A percentile compares a stretch with the other conserved stretches of the same genome.
Evolutionary conservation across 2,329 filamentous ascomycete genomes (phyloP).

Genomic region (Ascochyta koolunga): DNA sequence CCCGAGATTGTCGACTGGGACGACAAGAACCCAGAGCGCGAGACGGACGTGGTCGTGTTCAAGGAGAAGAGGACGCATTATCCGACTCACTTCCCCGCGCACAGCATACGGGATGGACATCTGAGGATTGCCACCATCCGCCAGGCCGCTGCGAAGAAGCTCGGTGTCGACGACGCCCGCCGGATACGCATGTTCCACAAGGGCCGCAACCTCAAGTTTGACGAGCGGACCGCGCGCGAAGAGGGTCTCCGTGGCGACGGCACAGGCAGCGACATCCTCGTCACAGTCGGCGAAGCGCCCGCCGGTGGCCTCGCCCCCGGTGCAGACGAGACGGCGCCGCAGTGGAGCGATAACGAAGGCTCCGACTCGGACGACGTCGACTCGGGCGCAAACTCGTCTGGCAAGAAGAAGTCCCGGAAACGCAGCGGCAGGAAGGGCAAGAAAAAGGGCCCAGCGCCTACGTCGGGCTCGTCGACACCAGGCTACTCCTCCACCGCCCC

Average conservation of each 20-base stretch:
- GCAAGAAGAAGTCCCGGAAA: conserved; percentile 44
- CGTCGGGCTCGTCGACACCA: conserved; percentile 51
- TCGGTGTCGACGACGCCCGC: conserved; percentile 64
- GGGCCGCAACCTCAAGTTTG: conserved; percentile 72
- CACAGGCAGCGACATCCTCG: conserved; percentile 64
- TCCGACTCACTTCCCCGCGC: conserved; percentile 74
- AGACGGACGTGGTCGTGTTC: conserved; percentile 74
- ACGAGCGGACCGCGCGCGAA: conserved; percentile 61
- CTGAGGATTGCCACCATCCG: conserved; percentile 70
- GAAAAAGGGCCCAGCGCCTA: conserved; percentile 52
- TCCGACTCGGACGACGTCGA: conserved; percentile 48
- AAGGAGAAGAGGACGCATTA: conserved; percentile 71
- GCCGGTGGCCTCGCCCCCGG: conserved; percentile 49
- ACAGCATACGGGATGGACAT: conserved; percentile 76
- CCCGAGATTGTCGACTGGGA: conserved; percentile 49
- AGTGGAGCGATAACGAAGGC: conserved; percentile 45
- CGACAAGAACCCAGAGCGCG: conserved; percentile 51
- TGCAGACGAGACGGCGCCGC: conserved; percentile 41
- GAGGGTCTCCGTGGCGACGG: conserved; percentile 66
- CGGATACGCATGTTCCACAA: conserved; percentile 75
- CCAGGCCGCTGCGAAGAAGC: conserved; percentile 69
- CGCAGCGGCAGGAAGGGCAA: conserved; percentile 51
- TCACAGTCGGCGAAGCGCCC: conserved; percentile 61
- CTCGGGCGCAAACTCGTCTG: conserved; percentile 32
- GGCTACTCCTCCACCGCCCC: conserved; percentile 41